These are phyloP conservation scores for Phellopilus nigrolimitatus DNA, from an alignment of 1,284 basidiomycete species.

Conservation along the genomic window DNA sequence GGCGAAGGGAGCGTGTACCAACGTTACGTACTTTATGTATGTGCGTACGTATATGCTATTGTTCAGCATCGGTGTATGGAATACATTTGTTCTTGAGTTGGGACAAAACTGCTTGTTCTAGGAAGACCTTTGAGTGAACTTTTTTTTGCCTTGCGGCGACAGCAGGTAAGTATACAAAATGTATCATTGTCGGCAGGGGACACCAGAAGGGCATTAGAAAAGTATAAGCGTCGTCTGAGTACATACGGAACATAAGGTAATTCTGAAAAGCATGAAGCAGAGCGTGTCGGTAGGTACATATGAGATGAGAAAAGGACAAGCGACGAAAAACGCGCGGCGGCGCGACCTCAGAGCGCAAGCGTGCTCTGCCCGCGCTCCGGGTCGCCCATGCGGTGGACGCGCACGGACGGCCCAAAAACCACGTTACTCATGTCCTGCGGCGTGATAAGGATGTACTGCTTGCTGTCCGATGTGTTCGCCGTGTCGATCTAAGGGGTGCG, in stretches of 20 bases:
- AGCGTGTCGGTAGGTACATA: too few relatives aligned
- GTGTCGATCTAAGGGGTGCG: conserved; percentile 66
- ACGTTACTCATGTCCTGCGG: conserved; percentile 81
- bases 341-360: conserved; percentile 38
- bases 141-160: too few relatives aligned
- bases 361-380: conserved; percentile 65
- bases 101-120: too few relatives aligned
- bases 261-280: too few relatives aligned
- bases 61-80: not conserved
- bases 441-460: conserved; percentile 91
- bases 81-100: too few relatives aligned
- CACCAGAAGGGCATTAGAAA: not conserved
- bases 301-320: not conserved
- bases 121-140: too few relatives aligned
- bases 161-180: too few relatives aligned
- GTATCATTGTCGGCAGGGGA: too few relatives aligned
- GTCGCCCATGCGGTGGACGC: conserved; percentile 76
- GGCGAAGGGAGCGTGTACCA: too few relatives aligned
- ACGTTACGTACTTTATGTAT: not conserved
- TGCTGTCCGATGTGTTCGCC: conserved; percentile 76
- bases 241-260: not conserved
- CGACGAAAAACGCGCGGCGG: not conserved
- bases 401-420: conserved; percentile 53
- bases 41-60: not conserved
- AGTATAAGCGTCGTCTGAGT: not conserved